Conservation (phyloP, 345 rosid genomes). For the Acer negundo region DNA sequence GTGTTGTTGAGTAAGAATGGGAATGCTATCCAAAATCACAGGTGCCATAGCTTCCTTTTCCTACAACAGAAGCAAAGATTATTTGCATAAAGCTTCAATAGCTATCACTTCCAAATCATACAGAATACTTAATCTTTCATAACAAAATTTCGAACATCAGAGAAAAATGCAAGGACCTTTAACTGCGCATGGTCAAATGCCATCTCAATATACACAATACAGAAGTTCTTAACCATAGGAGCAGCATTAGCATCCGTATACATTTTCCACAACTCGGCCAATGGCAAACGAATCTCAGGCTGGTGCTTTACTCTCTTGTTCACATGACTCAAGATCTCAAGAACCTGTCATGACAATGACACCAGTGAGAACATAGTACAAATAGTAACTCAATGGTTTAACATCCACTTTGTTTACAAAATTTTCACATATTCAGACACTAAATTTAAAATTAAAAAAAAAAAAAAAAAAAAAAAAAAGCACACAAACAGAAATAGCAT, state of each 20-base stretch:
- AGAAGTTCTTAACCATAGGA: conserved; percentile 85
- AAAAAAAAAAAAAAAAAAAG: background rate
- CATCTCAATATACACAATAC: conserved; percentile 93
- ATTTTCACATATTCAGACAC: no score
- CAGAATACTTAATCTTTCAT: background rate
- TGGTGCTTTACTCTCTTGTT: conserved; percentile 96
- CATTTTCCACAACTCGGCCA: conserved; percentile 68
- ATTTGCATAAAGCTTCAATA: conserved; percentile 13
- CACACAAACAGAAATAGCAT: background rate
- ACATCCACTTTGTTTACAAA: no score
- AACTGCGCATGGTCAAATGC: conserved; percentile 71
- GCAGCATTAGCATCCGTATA: conserved; percentile 54
- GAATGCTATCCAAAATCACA: conserved; percentile 56
- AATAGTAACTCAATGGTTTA: no score
- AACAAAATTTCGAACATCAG: background rate
- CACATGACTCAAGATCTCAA: conserved; percentile 92
- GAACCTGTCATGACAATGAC: conserved; percentile 55
- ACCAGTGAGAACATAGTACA: background rate
- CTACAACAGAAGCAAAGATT: conserved; percentile 37
- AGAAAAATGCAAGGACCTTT: conserved; percentile 43
- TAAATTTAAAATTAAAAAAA: background rate
- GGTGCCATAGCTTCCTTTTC: conserved; percentile 84
- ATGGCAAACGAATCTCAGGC: conserved; percentile 74
- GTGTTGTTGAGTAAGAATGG: conserved; percentile 80
- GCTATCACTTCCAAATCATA: background rate